Base-by-base conservation (phyloP, 768 basidiomycete genomes). In the Auricularia sp. region DNA sequence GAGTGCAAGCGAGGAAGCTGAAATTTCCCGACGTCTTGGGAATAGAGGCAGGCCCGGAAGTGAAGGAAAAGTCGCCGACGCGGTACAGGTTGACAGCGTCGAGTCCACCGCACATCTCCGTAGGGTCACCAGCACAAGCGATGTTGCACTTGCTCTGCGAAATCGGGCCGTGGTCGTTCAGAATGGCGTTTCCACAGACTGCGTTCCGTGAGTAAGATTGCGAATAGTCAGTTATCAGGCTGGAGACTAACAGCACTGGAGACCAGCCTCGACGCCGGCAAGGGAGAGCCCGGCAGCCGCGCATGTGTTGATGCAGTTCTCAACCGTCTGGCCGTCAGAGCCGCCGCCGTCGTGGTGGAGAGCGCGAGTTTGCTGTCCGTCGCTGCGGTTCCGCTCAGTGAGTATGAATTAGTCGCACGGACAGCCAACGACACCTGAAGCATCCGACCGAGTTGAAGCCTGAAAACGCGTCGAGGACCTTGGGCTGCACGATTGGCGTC, bases 191-290 rank as follows among this genome's bases (percentile, higher is more conserved):
- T 62, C 82, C 88, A 69, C 89, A 91, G 71, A 87, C 88, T 90
- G 65, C 54, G 62, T 54, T 54, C 35, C 18, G 64, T 61, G 35
- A 37, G 51, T n/a, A 58, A 62, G 0, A 59, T 56, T n/a, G 37
- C 42, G 54, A 11, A 16, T 67, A 18, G n/a, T 29, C 5, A 45
- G 35, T 34, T 7, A n/a, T 61, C 62, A 68, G 24, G 65, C 45
- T 65, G 39, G 21, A 24, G n/a, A 70, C 81, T 66, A 72, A 86
- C 85, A 87, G 75, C 85, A 88, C 73, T 87, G 82, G 65, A 81
- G 77, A 21, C 78, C 82, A 67, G 79, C 90, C 74, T 91, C 90
- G 21, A 85, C 79, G 16, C 90, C 90, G n/a, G 89, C 88, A 68
- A 82, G 89, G 65, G 86, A 74, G 71, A 78, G 88, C 6, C 73